These are phyloP conservation scores for Tulasnella calospora DNA, from an alignment of 768 basidiomycete species.

Conservation along the genomic window DNA sequence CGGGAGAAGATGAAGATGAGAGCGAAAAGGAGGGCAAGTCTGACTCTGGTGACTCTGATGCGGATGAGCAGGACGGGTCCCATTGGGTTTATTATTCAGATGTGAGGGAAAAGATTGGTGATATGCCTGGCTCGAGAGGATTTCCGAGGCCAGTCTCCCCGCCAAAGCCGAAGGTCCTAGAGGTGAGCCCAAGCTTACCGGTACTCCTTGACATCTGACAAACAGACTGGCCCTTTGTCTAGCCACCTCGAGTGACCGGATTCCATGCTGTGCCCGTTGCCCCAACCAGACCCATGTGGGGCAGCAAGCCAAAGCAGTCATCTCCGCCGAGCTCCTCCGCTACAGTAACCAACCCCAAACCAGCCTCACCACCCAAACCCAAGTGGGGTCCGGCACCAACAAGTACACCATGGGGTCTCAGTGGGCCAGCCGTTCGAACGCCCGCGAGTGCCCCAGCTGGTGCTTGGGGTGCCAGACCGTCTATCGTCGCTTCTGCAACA, in stretches of 20 bases:
- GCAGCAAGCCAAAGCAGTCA: background rate
- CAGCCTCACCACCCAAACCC: background rate
- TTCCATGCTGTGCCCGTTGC: background rate
- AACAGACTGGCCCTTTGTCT: background rate
- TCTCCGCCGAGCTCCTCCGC: background rate
- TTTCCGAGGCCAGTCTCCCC: background rate
- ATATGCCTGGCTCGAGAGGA: slow-evolving; percentile 10
- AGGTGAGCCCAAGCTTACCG: background rate
- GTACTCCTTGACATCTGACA: background rate
- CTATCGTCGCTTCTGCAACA: background rate
- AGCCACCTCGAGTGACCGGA: background rate
- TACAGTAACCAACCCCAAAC: background rate
- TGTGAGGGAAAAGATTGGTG: background rate
- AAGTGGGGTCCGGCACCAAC: background rate
- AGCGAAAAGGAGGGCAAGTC: background rate
- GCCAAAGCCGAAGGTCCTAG: background rate
- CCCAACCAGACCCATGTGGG: background rate
- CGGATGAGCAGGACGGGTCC: background rate
- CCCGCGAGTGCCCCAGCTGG: background rate
- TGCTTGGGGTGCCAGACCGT: background rate
- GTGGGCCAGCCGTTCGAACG: background rate
- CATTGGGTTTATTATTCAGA: slow-evolving; percentile 16
- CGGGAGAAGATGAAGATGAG: background rate
- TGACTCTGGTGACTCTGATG: background rate
- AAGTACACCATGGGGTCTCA: background rate